Evolutionary conservation across 441 rosid genomes (phyloP).

Genomic region (Adansonia madagascariensis): DNA sequence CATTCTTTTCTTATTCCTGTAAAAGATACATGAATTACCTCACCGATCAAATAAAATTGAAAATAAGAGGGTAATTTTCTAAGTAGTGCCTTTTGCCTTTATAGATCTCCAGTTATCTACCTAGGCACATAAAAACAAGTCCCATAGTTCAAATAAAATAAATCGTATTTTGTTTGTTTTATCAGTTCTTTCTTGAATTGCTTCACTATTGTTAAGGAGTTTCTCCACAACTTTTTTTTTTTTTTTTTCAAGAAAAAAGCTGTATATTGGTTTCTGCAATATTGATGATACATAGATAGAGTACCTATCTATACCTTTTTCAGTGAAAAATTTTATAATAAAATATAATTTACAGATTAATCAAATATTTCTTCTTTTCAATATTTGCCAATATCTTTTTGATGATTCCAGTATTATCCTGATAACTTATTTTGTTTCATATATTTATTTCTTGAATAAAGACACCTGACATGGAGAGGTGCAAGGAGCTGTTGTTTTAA

Average conservation of each 20-base stretch:
- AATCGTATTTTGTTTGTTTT: not conserved
- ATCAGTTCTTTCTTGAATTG: conserved; percentile 8
- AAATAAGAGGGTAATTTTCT: not conserved
- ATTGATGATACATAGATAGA: conserved; percentile 6
- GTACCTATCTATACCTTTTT: not conserved
- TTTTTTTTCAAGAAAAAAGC: conserved; percentile 1
- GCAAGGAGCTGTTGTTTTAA: not conserved
- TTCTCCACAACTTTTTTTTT: conserved; percentile 14
- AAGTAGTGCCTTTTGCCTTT: conserved; percentile 1
- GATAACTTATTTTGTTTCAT: not conserved
- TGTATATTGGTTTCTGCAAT: not conserved
- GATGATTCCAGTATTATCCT: not conserved
- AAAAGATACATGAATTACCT: not conserved
- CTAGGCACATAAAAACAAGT: not conserved
- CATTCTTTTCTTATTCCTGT: not conserved
- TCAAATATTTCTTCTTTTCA: conserved; percentile 13
- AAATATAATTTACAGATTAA: conserved; percentile 9
- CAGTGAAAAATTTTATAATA: not conserved
- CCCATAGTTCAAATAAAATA: conserved; percentile 15
- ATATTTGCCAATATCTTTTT: not conserved
- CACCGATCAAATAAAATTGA: conserved; percentile 1
- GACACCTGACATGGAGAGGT: not conserved
- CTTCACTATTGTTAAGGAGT: not conserved
- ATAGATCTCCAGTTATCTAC: not conserved
- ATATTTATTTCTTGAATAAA: not conserved